Evolutionary conservation across 148 eudicot species (phyloP).

Genomic region (Silene conica): DNA sequence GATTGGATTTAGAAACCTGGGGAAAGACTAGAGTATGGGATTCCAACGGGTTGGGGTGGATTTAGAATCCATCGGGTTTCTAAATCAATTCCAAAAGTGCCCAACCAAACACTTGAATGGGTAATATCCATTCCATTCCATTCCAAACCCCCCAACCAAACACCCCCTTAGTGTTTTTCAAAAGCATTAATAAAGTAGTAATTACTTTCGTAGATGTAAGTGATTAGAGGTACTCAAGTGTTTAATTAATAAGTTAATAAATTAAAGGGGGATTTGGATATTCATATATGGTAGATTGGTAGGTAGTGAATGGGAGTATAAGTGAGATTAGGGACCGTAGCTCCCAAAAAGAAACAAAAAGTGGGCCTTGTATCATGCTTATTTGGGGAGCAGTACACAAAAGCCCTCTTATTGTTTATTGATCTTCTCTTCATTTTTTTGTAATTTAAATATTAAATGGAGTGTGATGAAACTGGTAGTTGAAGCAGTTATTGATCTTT

Average conservation of each 20-base stretch:
- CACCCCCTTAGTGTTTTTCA: no score
- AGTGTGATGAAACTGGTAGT: background rate
- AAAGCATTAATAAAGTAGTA: no score
- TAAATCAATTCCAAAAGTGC: no score
- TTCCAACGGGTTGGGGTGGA: no score
- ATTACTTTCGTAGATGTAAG: background rate
- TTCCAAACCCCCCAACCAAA: no score
- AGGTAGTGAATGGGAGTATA: background rate
- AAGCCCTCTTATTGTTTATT: conserved; percentile 2
- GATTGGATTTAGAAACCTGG: no score
- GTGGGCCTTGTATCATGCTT: conserved; percentile 3
- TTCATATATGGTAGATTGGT: background rate
- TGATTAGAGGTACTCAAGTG: background rate
- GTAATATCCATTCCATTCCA: no score
- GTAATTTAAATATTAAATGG: background rate
- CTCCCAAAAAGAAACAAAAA: conserved; percentile 10
- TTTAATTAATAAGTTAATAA: background rate
- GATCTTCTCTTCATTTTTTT: background rate
- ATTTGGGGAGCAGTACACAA: conserved; percentile 12
- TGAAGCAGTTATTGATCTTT: conserved; percentile 4
- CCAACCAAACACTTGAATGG: no score
- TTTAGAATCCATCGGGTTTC: no score
- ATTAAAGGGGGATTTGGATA: background rate
- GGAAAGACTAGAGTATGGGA: no score
- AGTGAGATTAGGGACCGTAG: conserved; percentile 21